Evolutionary conservation across 306 rosid genomes (phyloP).

Genomic region (Cercis canadensis): DNA sequence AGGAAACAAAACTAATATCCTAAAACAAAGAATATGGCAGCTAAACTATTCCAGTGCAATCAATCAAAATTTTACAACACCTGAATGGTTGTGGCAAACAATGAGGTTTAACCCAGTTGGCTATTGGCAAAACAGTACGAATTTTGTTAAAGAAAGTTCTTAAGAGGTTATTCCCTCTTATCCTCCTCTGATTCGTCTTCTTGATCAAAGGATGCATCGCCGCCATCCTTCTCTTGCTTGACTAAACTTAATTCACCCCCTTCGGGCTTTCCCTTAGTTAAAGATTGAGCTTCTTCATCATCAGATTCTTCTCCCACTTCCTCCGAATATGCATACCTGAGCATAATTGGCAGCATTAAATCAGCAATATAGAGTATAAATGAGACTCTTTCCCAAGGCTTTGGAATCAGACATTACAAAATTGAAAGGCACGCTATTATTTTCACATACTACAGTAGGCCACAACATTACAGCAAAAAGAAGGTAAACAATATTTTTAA

Average conservation of each 20-base stretch:
- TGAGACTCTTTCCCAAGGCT: slow-evolving; percentile 1
- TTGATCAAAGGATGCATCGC: slow-evolving; percentile 47
- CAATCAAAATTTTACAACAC: slow-evolving; percentile 54
- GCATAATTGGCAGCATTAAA: slow-evolving; percentile 23
- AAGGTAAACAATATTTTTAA: not conserved
- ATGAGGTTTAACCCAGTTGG: slow-evolving; percentile 13
- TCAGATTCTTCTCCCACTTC: slow-evolving; percentile 81
- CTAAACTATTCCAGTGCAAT: slow-evolving; percentile 36
- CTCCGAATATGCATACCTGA: slow-evolving; percentile 93
- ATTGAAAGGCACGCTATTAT: slow-evolving; percentile 4
- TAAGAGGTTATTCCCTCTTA: slow-evolving; percentile 68
- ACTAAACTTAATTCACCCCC: slow-evolving; percentile 72
- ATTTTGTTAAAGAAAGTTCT: slow-evolving; percentile 12
- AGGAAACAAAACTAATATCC: slow-evolving; percentile 29
- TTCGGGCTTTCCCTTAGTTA: slow-evolving; percentile 56
- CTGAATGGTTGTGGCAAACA: slow-evolving; percentile 41
- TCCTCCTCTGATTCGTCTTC: slow-evolving; percentile 78
- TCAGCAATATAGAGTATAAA: slow-evolving; percentile 18
- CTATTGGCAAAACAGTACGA: slow-evolving; percentile 21
- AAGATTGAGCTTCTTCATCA: slow-evolving; percentile 82
- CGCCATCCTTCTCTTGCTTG: slow-evolving; percentile 63
- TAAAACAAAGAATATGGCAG: slow-evolving; percentile 40
- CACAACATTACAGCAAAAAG: not conserved
- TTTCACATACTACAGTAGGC: slow-evolving; percentile 4
- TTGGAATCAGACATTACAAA: slow-evolving; percentile 27